A percentile compares a stretch with the other conserved stretches of the same genome.
phyloP scores from a whole-genome alignment of 495 filamentous ascomycete genomes.

The Clavariopsis aquatica region DNA sequence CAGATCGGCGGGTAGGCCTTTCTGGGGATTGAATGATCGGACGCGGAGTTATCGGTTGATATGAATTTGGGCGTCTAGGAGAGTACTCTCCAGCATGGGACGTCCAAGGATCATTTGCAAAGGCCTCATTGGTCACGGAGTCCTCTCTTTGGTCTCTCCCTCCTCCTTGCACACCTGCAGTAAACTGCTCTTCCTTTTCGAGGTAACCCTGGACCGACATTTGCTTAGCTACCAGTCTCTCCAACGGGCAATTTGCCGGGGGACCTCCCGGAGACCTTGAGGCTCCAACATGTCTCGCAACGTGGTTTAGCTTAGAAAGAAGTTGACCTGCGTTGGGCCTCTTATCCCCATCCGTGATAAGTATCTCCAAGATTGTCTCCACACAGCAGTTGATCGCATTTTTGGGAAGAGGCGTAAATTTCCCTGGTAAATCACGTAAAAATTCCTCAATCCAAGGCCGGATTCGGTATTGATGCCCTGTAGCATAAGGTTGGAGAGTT shows the following conservation, averaged over 20 bases:
- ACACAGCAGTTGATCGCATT: slow-evolving; percentile 4
- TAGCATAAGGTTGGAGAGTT: neutral
- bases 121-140: too few relatives aligned
- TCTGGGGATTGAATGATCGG: too few relatives aligned
- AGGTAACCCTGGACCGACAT: neutral
- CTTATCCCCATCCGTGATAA: slow-evolving; percentile 1
- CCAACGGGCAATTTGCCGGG: neutral
- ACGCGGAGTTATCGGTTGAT: too few relatives aligned
- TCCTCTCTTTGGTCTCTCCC: too few relatives aligned
- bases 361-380: neutral
- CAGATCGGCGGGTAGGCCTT: too few relatives aligned
- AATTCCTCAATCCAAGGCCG: neutral
- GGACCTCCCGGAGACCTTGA: neutral
- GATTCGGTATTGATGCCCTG: neutral
- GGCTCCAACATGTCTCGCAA: neutral
- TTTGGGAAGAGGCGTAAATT: neutral
- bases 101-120: neutral
- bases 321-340: slow-evolving; percentile 9
- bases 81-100: too few relatives aligned
- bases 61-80: too few relatives aligned
- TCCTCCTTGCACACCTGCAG: too few relatives aligned
- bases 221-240: neutral
- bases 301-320: neutral
- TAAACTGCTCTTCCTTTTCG: too few relatives aligned
- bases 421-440: neutral